Base-by-base conservation (phyloP, 2,329 filamentous ascomycete genomes). In the Scedosporium dehoogii region DNA sequence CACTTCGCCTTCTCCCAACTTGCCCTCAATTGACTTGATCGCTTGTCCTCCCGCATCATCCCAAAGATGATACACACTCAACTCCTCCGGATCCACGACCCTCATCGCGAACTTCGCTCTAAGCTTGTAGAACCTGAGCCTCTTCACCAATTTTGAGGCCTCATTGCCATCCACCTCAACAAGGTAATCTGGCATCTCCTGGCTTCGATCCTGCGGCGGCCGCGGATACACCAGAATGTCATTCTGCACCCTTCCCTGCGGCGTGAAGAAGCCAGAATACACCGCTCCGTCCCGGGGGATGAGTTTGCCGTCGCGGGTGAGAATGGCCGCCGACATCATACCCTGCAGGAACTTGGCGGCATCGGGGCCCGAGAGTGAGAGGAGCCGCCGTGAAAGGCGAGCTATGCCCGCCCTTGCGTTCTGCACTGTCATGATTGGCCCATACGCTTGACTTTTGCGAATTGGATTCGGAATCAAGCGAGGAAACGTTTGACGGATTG, bases 171-270 rank as follows among this genome's bases (percentile, higher is more conserved):
- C 92, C 12, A 92, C 89, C 71, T 99, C 94, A 64, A 99, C 81
- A 63, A 96, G 74, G 79, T 89, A 78, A 14, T 68, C 68, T n/a
- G 59, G 59, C 27, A n/a, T 61, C 4, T 60, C 65, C 29, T 68
- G 64, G 16, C 67, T 61, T 12, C 68, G 67, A 46, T 64, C 69
- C 5, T 65, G 62, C 42, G 60, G 61, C 56, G 75, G 70, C 66
- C 84, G 76, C 0, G 86, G 88, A 78, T 96, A 97, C 58, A 99
- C 80, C 73, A 97, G 96, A 60, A 92, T 89, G 75, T 99, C 94
- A 76, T 93, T 85, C 53, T 97, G 78, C 9, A 99, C 83, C 63
- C 92, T 85, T 51, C 94, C 94, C 64, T 85, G 85, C 6, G 93
- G 91, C 67, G 89, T 96, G 51, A 99, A 80, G 70, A 99, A 96